A percentile compares a stretch with the other conserved stretches of the same genome.
Evolutionary conservation across 176 grass and related monocot species (phyloP).

Genomic region (Paspalum notatum): DNA sequence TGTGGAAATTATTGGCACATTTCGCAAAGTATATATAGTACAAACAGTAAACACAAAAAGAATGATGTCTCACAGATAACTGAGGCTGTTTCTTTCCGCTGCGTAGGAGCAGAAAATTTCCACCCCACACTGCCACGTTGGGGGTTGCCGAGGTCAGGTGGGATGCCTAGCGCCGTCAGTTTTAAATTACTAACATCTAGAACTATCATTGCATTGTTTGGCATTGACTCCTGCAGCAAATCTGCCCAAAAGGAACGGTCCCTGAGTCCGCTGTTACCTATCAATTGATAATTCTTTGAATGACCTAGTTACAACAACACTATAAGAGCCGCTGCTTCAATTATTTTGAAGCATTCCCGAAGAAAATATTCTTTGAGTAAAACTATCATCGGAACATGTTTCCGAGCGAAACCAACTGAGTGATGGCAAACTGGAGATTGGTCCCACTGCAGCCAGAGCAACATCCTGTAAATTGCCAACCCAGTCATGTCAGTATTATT

Average conservation of each 20-base stretch:
- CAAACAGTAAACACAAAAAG: background rate
- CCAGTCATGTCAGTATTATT: slow-evolving; percentile 24
- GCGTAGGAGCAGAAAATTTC: too few species aligned
- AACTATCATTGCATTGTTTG: too few species aligned
- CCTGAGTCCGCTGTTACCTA: slow-evolving; percentile 20
- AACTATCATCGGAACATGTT: slow-evolving; percentile 44
- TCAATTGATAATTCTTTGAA: slow-evolving; percentile 4
- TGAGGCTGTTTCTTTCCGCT: too few species aligned
- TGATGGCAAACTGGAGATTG: slow-evolving; percentile 66
- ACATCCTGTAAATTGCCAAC: slow-evolving; percentile 65
- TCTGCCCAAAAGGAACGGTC: too few species aligned
- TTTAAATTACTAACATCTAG: too few species aligned
- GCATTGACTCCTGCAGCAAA: too few species aligned
- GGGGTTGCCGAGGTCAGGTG: too few species aligned
- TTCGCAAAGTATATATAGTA: slow-evolving; percentile 20
- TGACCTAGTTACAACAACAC: slow-evolving; percentile 54
- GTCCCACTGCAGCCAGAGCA: slow-evolving; percentile 78
- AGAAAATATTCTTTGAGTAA: slow-evolving; percentile 25
- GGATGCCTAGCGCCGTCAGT: too few species aligned
- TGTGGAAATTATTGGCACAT: background rate
- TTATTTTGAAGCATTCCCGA: slow-evolving; percentile 29
- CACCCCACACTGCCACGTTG: too few species aligned
- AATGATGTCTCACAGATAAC: slow-evolving; percentile 16
- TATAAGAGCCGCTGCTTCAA: slow-evolving; percentile 8
- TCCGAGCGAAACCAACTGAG: slow-evolving; percentile 82